Evolutionary conservation across 352 stramenopile genomes (phyloP), one percentile per base, ranked within the genome.

Genomic region (Phytophthora citricola): DNA sequence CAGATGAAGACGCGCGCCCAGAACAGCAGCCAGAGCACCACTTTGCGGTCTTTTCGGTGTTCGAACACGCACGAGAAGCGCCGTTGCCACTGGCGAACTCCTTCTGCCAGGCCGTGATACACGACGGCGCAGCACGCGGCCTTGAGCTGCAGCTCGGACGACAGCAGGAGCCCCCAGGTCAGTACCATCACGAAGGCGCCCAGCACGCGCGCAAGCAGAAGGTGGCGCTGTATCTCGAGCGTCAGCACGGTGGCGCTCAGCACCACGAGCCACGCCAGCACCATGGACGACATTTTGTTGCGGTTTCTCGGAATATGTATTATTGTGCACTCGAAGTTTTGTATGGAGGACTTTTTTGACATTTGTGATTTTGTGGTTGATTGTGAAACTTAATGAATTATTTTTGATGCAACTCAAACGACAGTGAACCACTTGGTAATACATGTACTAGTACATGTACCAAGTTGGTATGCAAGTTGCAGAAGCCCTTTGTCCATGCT

Each of bases 1-100:
- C 81, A 90, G n/a, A 85, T 72, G 63, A 89, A 86, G 38, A 92
- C 76, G 8, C 81, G 79, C 45, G 81, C 69, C 75, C 78, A 87
- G 53, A 89, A 87, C 0, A 88, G 58, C 51, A 81, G 55, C 71
- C 68, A 85, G 5, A 82, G 63, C 57, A 83, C 75, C 26, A 87
- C 52, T 57, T 72, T 71, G 15, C 56, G 71, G 47, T 83, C 66
- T 22, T 70, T 76, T 0, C 48, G 46, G 14, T 44, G 61, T 44
- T 77, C 65, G 48, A 78, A 72, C 12, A 83, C 61, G 27, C 61
- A 69, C 11, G 78, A 65, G 47, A 79, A 85, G n/a, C 60, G 63
- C 14, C 51, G 65, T 7, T 64, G 58, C 69, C 71, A 87, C 47
- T 83, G 58, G 12, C 58, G 58, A 5, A 74, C 50, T 22, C 67